Evolutionary conservation across 2,329 filamentous ascomycete genomes (phyloP), one percentile per base, ranked within the genome.

Genomic region (Ceratocystis lukuohia): DNA sequence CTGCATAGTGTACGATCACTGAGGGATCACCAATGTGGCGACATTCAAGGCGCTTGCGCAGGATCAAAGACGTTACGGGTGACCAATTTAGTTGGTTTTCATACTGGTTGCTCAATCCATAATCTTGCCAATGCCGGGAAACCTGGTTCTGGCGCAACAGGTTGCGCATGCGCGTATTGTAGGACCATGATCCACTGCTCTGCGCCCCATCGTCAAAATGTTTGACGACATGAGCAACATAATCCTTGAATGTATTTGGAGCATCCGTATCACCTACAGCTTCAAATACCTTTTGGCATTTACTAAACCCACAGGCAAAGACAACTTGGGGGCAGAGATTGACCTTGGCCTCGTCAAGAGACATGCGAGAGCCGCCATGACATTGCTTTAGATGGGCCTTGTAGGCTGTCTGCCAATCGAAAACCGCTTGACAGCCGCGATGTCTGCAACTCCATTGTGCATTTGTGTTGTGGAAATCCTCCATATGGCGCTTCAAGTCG

Each of bases 381-480:
- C 72, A 75, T 30, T 75, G 74, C 69, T 79, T 80, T 57, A 80
- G 71, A 68, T 80, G 79, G 3, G 75, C 75, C 69, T 79, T 78
- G 72, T 80, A 80, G 17, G 77, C 78, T 22, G 75, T 77, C 69
- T 78, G 76, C 76, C 77, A 80, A 71, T 80, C 79, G 69, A 79
- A 80, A 5, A 77, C 74, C 74, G 76, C 75, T 48, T 72, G 71
- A 69, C 79, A 80, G 25, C 75, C 76, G 0, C 74, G 75, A 63
- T 79, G 75, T 3, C 76, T 74, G 68, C 79, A 80, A 62, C 75
- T 74, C 77, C 77, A 80, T 67, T 79, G 76, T 2, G 77, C 75
- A 66, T 80, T 77, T 66, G 75, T 77, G 67, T 78, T 77, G 70
- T 80, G 79, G 64, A 79, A 79, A 68, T 79, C 75, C 65, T 79